Percentiles rank a stretch among this genome's conserved stretches.
Evolutionary conservation across 1,284 basidiomycete species (phyloP).

Genomic region (Cystobasidium pallidum): DNA sequence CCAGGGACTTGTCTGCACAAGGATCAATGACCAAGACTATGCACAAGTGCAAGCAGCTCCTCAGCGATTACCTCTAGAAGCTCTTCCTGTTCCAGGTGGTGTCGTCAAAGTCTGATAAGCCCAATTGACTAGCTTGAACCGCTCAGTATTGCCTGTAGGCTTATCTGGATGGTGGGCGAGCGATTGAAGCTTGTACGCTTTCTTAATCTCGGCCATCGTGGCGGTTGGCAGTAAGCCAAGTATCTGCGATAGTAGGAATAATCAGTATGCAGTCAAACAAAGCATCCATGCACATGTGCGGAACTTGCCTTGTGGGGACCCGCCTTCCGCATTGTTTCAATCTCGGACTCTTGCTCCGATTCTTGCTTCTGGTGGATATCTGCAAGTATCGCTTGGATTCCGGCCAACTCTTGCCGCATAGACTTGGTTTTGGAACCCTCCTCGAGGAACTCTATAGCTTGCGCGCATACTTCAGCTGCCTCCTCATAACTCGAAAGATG

Average conservation of each 20-base stretch:
- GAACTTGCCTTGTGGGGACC: constrained; percentile 8
- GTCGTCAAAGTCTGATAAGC: constrained; percentile 17
- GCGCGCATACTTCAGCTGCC: constrained; percentile 5
- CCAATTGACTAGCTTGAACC: constrained; percentile 64
- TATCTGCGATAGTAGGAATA: constrained; percentile 25
- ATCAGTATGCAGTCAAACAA: too few species aligned
- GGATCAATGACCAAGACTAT: too few species aligned
- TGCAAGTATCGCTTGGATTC: not conserved
- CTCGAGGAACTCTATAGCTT: not conserved
- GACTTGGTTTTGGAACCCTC: not conserved
- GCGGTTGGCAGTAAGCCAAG: constrained; percentile 58
- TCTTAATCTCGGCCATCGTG: constrained; percentile 72
- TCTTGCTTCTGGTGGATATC: not conserved
- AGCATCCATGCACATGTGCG: too few species aligned
- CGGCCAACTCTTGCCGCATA: not conserved
- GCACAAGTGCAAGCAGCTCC: not conserved
- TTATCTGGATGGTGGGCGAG: constrained; percentile 76
- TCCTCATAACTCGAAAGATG: not conserved
- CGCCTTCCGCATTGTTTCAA: not conserved
- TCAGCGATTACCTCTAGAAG: not conserved
- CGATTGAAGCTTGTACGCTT: constrained; percentile 66
- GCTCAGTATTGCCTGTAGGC: constrained; percentile 61
- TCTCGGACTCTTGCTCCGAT: not conserved
- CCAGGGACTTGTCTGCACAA: too few species aligned
- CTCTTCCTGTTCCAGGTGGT: not conserved